These are phyloP conservation scores for Xylariaceae sp. DNA, from an alignment of 2,329 filamentous ascomycete genomes.

Conservation along the genomic window DNA sequence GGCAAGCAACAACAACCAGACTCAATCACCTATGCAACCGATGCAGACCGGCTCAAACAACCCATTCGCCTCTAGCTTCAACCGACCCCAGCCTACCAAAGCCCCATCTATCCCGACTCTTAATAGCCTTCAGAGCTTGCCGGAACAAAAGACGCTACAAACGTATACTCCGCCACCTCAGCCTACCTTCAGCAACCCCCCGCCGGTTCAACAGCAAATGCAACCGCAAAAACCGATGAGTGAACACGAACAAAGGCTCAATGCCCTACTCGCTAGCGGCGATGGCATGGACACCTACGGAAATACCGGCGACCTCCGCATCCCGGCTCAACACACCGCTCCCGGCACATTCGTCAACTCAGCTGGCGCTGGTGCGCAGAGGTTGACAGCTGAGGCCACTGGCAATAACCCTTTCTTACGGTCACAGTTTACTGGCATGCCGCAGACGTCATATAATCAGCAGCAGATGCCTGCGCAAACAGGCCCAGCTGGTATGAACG, in stretches of 20 bases:
- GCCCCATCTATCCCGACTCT: conserved; percentile 64
- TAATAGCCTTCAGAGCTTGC: conserved; percentile 53
- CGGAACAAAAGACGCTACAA: conserved; percentile 78
- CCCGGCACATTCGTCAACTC: conserved; percentile 97
- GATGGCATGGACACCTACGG: conserved; percentile 97
- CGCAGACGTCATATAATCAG: conserved; percentile 50
- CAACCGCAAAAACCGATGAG: conserved; percentile 51
- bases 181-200: conserved; percentile 42
- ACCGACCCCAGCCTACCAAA: conserved; percentile 54
- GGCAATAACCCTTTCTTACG: conserved; percentile 88
- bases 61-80: conserved; percentile 79
- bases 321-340: conserved; percentile 93
- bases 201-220: conserved; percentile 34
- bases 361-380: conserved; percentile 73
- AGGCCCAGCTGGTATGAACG: conserved; percentile 53
- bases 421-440: conserved; percentile 77
- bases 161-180: conserved; percentile 37
- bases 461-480: conserved; percentile 51
- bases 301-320: conserved; percentile 92
- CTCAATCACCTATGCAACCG: conserved; percentile 64
- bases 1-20: conserved; percentile 57
- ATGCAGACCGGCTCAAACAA: conserved; percentile 96
- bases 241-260: conserved; percentile 71
- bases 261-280: conserved; percentile 77
- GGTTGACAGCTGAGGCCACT: conserved; percentile 65